Evolutionary conservation across 352 stramenopile species (phyloP), one percentile per base, ranked within the genome.

Genomic region (Peronosclerospora sorghi): DNA sequence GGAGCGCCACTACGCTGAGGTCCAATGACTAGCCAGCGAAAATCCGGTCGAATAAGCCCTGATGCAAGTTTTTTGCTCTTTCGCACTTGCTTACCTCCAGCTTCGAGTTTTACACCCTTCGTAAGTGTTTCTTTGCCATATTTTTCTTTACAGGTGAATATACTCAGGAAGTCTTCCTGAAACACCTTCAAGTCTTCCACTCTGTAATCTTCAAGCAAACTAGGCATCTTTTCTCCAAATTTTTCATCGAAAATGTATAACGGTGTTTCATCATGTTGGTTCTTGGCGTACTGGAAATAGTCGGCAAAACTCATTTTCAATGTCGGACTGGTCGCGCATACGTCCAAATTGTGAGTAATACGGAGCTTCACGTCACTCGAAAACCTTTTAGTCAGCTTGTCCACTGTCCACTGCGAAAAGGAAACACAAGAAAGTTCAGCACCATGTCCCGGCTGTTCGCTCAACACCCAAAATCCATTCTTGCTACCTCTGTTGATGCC

Each of bases 1-100:
- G 83, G 86, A 0, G 94, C 97, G 3, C 95, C 95, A 1, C 75
- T 86, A 1, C 80, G 77, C 28, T 87, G 59, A 1, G 80, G 75
- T 4, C 80, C 80, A 48, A 87, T 79, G n/a, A 93, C 80, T 10
- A 86, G 61, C 80, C 80, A 93, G 12, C 80, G 73, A 41, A 78
- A 87, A 27, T 93, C 80, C 1, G 80, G 75, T 7, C 69, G 54
- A 13, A 61, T 65, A 15, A 65, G 59, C 1, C 56, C 54, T 8
- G 56, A 45, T 5, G 46, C 20, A 10, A 35, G 40, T 26, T 78
- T 67, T 17, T 59, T 58, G 44, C 68, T 41, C 17, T 69, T 72
- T 7, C 51, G 43, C n/a, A 54, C 27, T 38, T 63, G 71, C 45
- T 69, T 64, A 14, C 54, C 62, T 23, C 62, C 58, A 45, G 54